A percentile compares a stretch with the other conserved stretches of the same genome.
Evolutionary conservation across 2,329 filamentous ascomycete genomes (phyloP).

Genomic region (Botrytis cinerea): DNA sequence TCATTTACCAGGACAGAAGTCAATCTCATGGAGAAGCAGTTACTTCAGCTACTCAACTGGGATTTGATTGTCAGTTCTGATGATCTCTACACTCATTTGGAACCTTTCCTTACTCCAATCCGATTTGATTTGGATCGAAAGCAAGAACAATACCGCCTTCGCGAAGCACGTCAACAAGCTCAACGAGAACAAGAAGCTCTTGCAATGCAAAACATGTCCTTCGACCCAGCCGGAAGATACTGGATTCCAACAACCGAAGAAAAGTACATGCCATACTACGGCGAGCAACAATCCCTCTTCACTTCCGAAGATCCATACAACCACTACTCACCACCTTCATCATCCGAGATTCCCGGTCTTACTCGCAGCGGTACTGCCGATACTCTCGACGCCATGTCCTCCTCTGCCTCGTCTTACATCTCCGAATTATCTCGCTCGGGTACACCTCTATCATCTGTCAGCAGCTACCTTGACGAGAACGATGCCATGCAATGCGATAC

Average conservation of each 20-base stretch:
- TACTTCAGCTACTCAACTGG: conserved; percentile 93
- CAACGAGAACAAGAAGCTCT: conserved; percentile 32
- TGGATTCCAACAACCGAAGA: conserved; percentile 30
- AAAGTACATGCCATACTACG: conserved; percentile 27
- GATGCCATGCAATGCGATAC: conserved; percentile 22
- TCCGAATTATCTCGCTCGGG: conserved; percentile 37
- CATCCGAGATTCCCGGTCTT: conserved; percentile 43
- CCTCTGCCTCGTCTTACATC: conserved; percentile 41
- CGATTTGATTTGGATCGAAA: conserved; percentile 54
- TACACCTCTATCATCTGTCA: conserved; percentile 42
- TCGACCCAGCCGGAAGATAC: conserved; percentile 36
- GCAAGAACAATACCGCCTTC: conserved; percentile 33
- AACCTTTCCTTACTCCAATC: conserved; percentile 85
- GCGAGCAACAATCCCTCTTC: conserved; percentile 28
- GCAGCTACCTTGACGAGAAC: conserved; percentile 36
- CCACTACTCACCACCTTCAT: conserved; percentile 42
- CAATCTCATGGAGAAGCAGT: conserved; percentile 99
- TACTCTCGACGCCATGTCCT: conserved; percentile 38
- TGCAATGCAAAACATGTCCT: conserved; percentile 27
- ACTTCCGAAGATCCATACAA: conserved; percentile 28
- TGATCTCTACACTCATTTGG: conserved; percentile 84
- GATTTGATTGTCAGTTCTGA: conserved; percentile 82
- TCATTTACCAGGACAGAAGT: conserved; percentile 94
- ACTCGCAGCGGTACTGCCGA: conserved; percentile 41
- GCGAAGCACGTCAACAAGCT: conserved; percentile 32